Conservation (phyloP, 768 basidiomycete species). For the Mycena vulgaris region DNA sequence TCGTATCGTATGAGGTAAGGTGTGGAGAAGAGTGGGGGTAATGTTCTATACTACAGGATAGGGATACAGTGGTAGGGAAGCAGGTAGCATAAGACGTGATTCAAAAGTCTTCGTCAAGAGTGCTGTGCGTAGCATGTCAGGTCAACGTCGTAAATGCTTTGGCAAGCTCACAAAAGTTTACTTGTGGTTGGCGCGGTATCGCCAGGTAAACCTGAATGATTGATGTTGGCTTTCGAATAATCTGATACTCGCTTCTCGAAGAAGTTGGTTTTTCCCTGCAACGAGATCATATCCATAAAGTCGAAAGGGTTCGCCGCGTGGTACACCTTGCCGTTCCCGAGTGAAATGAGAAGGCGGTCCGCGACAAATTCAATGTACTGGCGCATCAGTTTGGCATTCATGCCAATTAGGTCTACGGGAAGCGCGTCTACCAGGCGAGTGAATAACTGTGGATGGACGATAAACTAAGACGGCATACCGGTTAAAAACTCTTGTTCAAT, state of each 20-base stretch:
- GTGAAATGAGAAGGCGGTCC: slow-evolving; percentile 75
- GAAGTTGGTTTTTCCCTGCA: slow-evolving; percentile 88
- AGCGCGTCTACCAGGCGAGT: slow-evolving; percentile 65
- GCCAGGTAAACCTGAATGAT: slow-evolving; percentile 42
- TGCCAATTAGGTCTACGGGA: slow-evolving; percentile 78
- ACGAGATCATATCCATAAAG: slow-evolving; percentile 84
- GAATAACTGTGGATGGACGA: neutral
- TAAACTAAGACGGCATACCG: slow-evolving; percentile 50
- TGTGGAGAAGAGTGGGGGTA: slow-evolving; percentile 19
- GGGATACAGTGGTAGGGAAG: neutral
- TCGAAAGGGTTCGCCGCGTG: slow-evolving; percentile 66
- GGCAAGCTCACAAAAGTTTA: slow-evolving; percentile 50
- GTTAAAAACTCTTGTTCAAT: slow-evolving; percentile 81
- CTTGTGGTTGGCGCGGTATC: slow-evolving; percentile 20
- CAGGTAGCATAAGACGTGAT: neutral
- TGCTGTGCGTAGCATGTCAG: slow-evolving; percentile 31
- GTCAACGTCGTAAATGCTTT: neutral
- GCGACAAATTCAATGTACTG: slow-evolving; percentile 83
- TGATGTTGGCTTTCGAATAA: slow-evolving; percentile 77
- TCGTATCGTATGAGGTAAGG: slow-evolving; percentile 5
- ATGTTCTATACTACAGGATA: slow-evolving; percentile 1
- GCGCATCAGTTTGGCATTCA: slow-evolving; percentile 80
- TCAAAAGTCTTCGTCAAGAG: slow-evolving; percentile 55
- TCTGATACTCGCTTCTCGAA: slow-evolving; percentile 86
- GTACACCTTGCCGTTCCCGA: slow-evolving; percentile 82